Evolutionary conservation across 1,284 basidiomycete genomes (phyloP).

Genomic region (Sporisorium iseilematis-ciliati): DNA sequence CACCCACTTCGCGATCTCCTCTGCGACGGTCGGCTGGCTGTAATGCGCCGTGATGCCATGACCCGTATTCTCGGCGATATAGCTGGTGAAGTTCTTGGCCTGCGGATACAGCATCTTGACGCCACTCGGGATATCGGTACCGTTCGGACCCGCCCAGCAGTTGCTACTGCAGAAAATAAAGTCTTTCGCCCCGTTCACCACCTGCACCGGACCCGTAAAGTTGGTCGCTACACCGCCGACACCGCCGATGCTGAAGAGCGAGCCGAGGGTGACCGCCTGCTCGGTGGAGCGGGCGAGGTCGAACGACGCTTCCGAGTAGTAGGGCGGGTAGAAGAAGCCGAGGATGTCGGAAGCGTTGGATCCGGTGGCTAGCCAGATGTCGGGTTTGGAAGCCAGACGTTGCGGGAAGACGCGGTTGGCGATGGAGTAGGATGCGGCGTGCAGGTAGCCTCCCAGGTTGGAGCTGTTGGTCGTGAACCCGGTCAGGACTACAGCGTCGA

Average conservation of each 20-base stretch:
- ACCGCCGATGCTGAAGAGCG: conserved; percentile 61
- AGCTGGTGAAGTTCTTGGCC: conserved; percentile 43
- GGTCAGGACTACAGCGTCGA: conserved; percentile 69
- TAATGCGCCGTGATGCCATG: conserved; percentile 50
- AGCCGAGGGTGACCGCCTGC: conserved; percentile 69
- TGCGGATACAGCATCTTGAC: conserved; percentile 49
- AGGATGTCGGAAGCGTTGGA: conserved; percentile 67
- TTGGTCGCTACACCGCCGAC: conserved; percentile 51
- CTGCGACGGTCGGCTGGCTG: conserved; percentile 26
- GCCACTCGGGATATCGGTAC: conserved; percentile 22
- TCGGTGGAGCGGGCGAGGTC: conserved; percentile 53
- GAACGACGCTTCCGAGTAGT: conserved; percentile 67
- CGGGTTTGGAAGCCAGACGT: conserved; percentile 28
- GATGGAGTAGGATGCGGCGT: conserved; percentile 63
- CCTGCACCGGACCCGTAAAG: conserved; percentile 69
- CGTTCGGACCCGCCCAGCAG: conserved; percentile 58
- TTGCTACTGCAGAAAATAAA: conserved; percentile 67
- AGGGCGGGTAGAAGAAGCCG: conserved; percentile 71
- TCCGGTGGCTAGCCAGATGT: conserved; percentile 58
- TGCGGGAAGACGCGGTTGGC: conserved; percentile 60
- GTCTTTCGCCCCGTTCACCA: conserved; percentile 71
- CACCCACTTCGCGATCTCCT: conserved; percentile 42
- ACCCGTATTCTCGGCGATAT: conserved; percentile 44
- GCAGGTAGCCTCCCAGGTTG: conserved; percentile 54
- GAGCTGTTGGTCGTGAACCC: conserved; percentile 65